Conservation (phyloP, 2,329 filamentous ascomycete species). For the Botryotinia narcissicola region DNA sequence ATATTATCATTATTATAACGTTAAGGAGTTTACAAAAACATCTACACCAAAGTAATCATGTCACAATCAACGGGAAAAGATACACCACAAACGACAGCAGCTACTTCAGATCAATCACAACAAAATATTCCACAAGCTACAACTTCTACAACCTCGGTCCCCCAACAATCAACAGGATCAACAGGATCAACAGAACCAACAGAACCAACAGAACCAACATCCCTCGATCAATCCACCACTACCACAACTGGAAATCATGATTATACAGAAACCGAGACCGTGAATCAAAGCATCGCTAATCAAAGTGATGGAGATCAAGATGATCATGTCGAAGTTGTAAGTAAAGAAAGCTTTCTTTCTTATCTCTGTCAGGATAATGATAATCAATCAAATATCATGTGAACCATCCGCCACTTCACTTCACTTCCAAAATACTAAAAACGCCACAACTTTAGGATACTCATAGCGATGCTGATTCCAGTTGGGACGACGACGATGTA, state of each 20-base stretch:
- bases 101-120: background rate
- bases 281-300: background rate
- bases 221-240: background rate
- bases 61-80: background rate
- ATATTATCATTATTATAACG: too few species aligned
- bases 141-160: background rate
- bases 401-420: background rate
- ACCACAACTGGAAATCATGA: background rate
- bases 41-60: background rate
- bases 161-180: background rate
- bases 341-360: background rate
- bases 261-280: background rate
- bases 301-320: constrained; percentile 14
- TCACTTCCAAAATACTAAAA: background rate
- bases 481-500: constrained; percentile 7
- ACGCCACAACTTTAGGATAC: constrained; percentile 1
- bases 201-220: background rate
- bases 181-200: too few species aligned
- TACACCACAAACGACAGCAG: background rate
- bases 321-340: constrained; percentile 9
- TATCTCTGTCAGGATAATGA: background rate
- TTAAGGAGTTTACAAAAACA: background rate
- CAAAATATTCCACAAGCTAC: background rate
- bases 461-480: constrained; percentile 15
- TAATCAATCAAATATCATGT: background rate